A percentile compares a stretch with the other conserved stretches of the same genome.
Conservation (phyloP, 805 yeast genomes). For the Hanseniaspora singularis region DNA sequence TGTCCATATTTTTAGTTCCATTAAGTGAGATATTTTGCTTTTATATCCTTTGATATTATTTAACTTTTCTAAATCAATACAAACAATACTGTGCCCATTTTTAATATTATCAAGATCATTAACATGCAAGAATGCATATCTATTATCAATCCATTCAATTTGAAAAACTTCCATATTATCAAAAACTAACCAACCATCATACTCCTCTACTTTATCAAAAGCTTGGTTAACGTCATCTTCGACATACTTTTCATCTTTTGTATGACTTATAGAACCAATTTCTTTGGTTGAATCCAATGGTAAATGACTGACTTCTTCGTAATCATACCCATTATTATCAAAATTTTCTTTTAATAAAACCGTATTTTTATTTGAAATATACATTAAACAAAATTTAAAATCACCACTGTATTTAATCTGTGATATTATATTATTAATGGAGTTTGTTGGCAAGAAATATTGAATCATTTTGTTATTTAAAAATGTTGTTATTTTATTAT, state of each 20-base stretch:
- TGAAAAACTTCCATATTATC: constrained; percentile 21
- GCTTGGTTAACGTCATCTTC: background rate
- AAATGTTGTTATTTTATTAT: constrained; percentile 17
- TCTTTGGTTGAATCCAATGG: constrained; percentile 14
- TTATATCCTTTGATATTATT: background rate
- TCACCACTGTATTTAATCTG: constrained; percentile 21
- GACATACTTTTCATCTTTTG: background rate
- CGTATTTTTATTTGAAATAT: constrained; percentile 26
- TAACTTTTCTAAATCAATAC: constrained; percentile 8
- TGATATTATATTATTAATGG: constrained; percentile 25
- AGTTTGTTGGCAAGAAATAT: constrained; percentile 24
- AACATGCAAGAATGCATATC: constrained; percentile 24
- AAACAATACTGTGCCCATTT: constrained; percentile 7
- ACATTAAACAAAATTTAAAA: constrained; percentile 23
- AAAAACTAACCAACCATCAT: constrained; percentile 24
- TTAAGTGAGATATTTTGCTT: constrained; percentile 1
- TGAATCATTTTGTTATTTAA: background rate
- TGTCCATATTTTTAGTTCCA: constrained; percentile 14
- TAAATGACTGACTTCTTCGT: background rate
- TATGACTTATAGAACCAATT: background rate
- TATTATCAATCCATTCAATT: constrained; percentile 27
- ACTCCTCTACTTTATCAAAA: background rate
- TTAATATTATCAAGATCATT: constrained; percentile 17
- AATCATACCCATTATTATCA: background rate
- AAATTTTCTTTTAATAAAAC: constrained; percentile 23